A percentile compares a stretch with the other conserved stretches of the same genome.
phyloP scores from a whole-genome alignment of 2,329 filamentous ascomycete genomes.

The Fusarium euwallaceae region DNA sequence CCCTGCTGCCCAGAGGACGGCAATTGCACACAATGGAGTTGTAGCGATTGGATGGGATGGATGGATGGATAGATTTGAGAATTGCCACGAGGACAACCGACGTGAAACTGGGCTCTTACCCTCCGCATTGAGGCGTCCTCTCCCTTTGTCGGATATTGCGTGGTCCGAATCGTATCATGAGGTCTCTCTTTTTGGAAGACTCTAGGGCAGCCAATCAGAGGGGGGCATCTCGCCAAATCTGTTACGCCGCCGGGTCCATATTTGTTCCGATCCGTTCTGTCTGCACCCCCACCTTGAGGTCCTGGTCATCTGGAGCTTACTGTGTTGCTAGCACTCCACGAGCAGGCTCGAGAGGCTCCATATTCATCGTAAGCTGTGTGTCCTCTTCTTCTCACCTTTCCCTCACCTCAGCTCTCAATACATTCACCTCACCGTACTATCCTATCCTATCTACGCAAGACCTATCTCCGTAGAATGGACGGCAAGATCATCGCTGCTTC shows the following conservation, averaged over 20 bases:
- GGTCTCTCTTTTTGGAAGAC: conserved; percentile 28
- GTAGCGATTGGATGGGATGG: conserved; percentile 13
- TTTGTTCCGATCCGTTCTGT: conserved; percentile 30
- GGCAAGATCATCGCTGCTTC: conserved; percentile 71
- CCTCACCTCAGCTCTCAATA: neutral
- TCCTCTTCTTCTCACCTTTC: conserved; percentile 28
- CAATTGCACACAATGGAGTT: conserved; percentile 14
- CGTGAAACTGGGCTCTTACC: neutral
- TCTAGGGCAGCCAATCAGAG: conserved; percentile 25
- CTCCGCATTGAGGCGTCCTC: neutral
- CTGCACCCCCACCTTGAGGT: neutral
- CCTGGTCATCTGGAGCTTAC: neutral
- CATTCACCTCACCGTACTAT: neutral
- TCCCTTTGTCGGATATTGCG: conserved; percentile 24
- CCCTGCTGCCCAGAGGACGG: conserved; percentile 9
- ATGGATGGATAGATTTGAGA: conserved; percentile 2
- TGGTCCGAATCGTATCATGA: conserved; percentile 40
- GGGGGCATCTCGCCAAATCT: conserved; percentile 10
- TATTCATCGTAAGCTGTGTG: conserved; percentile 36
- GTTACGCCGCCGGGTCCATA: conserved; percentile 26
- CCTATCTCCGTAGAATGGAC: conserved; percentile 59
- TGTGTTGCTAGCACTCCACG: neutral
- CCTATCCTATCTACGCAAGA: conserved; percentile 1
- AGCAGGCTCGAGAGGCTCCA: neutral
- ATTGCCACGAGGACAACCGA: conserved; percentile 4